Evolutionary conservation across 2,329 filamentous ascomycete genomes (phyloP).

Genomic region (Cercospora citrullina): DNA sequence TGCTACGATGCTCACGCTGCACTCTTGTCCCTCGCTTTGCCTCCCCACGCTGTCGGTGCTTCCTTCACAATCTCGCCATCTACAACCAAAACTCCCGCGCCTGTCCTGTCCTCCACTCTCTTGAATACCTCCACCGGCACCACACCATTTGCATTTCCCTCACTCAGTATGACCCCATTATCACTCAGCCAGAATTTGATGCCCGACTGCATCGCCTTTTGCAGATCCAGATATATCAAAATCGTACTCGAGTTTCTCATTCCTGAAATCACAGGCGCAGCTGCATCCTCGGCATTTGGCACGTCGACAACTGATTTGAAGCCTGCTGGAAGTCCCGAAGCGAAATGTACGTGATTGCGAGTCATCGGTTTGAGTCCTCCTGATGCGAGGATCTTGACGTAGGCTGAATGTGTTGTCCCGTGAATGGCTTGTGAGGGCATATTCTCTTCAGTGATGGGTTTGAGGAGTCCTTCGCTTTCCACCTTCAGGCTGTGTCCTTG

Average conservation of each 20-base stretch:
- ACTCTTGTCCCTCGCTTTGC: conserved; percentile 23
- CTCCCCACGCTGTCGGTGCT: conserved; percentile 59
- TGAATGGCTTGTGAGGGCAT: conserved; percentile 64
- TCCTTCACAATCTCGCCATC: conserved; percentile 67
- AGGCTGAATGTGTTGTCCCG: conserved; percentile 83
- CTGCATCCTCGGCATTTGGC: conserved; percentile 4
- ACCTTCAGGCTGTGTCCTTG: conserved; percentile 87
- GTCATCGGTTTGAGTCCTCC: conserved; percentile 81
- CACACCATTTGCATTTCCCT: conserved; percentile 58
- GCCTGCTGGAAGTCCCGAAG: conserved; percentile 64
- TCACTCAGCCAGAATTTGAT: conserved; percentile 60
- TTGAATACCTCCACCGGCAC: conserved; percentile 69
- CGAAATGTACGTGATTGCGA: conserved; percentile 88
- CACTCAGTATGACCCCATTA: conserved; percentile 50
- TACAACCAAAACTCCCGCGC: conserved; percentile 66
- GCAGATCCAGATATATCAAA: conserved; percentile 77
- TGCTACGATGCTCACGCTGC: background rate
- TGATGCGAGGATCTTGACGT: conserved; percentile 69
- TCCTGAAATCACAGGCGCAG: conserved; percentile 61
- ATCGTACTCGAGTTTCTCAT: conserved; percentile 58
- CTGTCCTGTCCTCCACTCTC: conserved; percentile 64
- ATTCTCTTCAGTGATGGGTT: conserved; percentile 57
- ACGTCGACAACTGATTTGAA: conserved; percentile 42
- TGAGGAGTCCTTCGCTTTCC: conserved; percentile 69
- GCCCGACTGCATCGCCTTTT: conserved; percentile 74